Conservation (phyloP, 2,329 filamentous ascomycete genomes). For the Aspergillus clavatus region DNA sequence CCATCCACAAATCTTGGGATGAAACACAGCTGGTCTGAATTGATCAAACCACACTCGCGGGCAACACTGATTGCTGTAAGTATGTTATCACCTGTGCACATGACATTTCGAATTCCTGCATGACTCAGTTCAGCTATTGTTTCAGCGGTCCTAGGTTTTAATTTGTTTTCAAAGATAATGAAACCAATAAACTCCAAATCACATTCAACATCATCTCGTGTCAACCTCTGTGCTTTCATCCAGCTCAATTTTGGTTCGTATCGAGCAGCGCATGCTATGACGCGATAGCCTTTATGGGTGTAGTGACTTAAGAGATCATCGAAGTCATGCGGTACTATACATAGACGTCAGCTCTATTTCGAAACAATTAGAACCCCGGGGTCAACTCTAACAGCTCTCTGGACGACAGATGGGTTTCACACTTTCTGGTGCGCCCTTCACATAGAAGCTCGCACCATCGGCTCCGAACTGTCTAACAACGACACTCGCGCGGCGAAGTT, state of each 20-base stretch:
- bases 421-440: constrained; percentile 94
- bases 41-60: constrained; percentile 78
- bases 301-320: constrained; percentile 86
- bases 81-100: constrained; percentile 98
- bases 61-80: constrained; percentile 94
- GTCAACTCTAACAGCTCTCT: constrained; percentile 65
- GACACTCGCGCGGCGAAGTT: constrained; percentile 86
- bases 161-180: constrained; percentile 97
- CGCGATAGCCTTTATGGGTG: constrained; percentile 91
- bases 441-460: constrained; percentile 78
- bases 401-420: constrained; percentile 89
- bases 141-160: constrained; percentile 78
- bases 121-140: constrained; percentile 77
- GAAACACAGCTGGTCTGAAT: constrained; percentile 80
- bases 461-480: constrained; percentile 84
- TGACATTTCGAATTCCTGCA: constrained; percentile 82
- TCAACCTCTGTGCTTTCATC: constrained; percentile 94
- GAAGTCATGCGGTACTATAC: constrained; percentile 73
- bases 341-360: constrained; percentile 22
- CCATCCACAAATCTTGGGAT: constrained; percentile 81
- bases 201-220: constrained; percentile 75
- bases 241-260: constrained; percentile 83
- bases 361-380: background rate
- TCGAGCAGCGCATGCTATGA: constrained; percentile 91
- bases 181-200: constrained; percentile 86